Base-by-base conservation (phyloP, 148 eudicot species). In the Rhododendron williamsianum region DNA sequence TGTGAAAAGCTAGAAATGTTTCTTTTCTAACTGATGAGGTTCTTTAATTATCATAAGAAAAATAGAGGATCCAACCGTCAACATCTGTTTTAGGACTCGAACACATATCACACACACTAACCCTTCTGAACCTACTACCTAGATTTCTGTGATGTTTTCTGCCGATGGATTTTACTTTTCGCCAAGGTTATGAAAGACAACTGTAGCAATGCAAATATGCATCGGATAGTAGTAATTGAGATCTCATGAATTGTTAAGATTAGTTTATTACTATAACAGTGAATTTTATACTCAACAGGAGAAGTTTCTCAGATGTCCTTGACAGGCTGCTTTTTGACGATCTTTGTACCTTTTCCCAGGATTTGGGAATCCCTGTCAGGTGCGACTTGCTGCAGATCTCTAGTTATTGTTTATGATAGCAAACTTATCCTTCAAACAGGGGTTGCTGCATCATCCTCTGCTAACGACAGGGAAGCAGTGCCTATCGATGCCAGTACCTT, bases 321-420 rank as follows among this genome's bases (percentile, higher is more conserved):
- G 38, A 72, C 74, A 30, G 16, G 81, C 63, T 81, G 25, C 35
- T 69, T 25, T 82, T 6, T 15, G 21, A 51, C 23, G 27, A 76
- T 58, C 45, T 74, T 74, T 74, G 78, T 56, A 27, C 58, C 38
- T 65, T 21, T 38, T 85, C 65, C 80, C 92, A 94, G 98, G 99
- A 88, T 90, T 46, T 96, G 98, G 99, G 91, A 95, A 81, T 94
- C 98, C 84, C 89, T 96, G 78, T 96, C 96, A 63, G 86, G 18
- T 43, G 97, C 84, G 78, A 96, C 99, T 43, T 93, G 97, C 90
- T 93, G 98, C 90, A 95, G 91, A 87, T 96, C 97, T 67, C 87
- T 96, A 46, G 96, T 94, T 86, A 85, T 96, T 84, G 90, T 95
- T 67, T 93, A 92, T 85, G 96, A 95, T 84, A 88, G 91, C 52